These are phyloP conservation scores for Agapanthus africanus DNA, from an alignment of 106 monocot genomes.

Conservation along the genomic window DNA sequence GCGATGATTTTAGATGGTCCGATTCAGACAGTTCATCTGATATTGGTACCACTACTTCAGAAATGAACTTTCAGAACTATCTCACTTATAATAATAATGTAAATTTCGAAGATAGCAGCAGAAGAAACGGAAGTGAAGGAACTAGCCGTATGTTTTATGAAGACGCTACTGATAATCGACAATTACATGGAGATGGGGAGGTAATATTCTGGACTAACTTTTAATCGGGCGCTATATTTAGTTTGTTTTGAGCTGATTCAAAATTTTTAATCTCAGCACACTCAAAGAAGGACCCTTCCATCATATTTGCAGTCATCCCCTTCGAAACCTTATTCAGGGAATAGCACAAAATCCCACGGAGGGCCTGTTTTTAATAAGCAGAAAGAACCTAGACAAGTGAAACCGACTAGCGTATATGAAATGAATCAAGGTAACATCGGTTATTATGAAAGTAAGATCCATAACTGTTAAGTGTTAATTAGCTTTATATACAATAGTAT, in stretches of 20 bases:
- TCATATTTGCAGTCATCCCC: constrained; percentile 1
- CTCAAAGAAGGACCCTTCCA: background rate
- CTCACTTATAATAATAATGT: constrained; percentile 1
- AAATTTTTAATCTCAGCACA: background rate
- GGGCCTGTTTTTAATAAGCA: constrained; percentile 1
- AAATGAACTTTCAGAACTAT: too few species aligned
- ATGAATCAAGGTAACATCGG: background rate
- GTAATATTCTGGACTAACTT: background rate
- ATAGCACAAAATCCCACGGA: background rate
- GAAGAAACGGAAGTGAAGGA: background rate
- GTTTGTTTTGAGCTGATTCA: background rate
- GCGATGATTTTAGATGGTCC: constrained; percentile 16
- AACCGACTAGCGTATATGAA: background rate
- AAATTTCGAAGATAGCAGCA: background rate
- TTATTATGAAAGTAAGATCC: background rate
- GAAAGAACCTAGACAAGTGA: background rate
- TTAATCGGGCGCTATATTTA: background rate
- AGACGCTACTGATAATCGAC: background rate
- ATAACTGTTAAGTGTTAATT: too few species aligned
- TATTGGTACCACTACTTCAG: too few species aligned
- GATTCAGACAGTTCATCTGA: background rate
- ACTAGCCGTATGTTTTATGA: background rate
- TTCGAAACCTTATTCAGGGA: background rate
- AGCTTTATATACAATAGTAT: too few species aligned
- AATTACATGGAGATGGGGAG: background rate